Percentiles rank a stretch among this genome's conserved stretches.
Conservation (phyloP, 495 filamentous ascomycete species). For the Aspergillus ellipticus region DNA sequence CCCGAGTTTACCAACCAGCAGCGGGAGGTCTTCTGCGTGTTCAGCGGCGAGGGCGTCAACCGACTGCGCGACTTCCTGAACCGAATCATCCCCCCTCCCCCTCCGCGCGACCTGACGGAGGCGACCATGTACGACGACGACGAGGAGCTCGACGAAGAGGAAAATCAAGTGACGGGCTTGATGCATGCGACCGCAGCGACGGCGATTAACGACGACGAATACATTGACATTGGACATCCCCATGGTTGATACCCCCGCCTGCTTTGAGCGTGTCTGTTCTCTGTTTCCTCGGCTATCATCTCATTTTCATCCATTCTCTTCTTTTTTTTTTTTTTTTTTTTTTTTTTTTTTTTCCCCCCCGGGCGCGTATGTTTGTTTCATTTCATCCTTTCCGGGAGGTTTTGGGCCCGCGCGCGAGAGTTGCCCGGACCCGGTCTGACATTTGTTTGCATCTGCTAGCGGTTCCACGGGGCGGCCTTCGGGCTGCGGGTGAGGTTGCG, state of each 20-base stretch:
- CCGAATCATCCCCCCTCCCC: conserved; percentile 22
- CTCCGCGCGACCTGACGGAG: conserved; percentile 38
- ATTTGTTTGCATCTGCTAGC: neutral
- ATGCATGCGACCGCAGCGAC: conserved; percentile 52
- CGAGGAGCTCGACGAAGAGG: conserved; percentile 52
- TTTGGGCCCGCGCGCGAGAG: neutral
- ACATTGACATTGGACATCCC: conserved; percentile 41
- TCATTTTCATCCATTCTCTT: too few relatives aligned
- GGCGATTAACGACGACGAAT: conserved; percentile 49
- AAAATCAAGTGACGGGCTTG: conserved; percentile 52
- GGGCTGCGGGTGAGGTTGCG: neutral
- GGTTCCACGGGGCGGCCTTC: neutral
- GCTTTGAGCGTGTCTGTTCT: conserved; percentile 20
- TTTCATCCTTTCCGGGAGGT: conserved; percentile 1
- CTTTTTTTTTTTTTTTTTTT: conserved; percentile 13
- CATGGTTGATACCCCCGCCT: conserved; percentile 38
- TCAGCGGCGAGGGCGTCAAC: conserved; percentile 81
- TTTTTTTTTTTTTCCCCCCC: too few relatives aligned
- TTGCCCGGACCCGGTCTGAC: too few relatives aligned
- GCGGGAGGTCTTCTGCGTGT: conserved; percentile 93
- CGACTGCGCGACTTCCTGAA: conserved; percentile 77
- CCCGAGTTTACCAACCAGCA: conserved; percentile 93
- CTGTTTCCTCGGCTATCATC: too few relatives aligned
- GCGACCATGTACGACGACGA: conserved; percentile 56
- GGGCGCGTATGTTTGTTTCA: neutral